These are phyloP conservation scores for Astraeus odoratus DNA, from an alignment of 768 basidiomycete genomes.

Conservation along the genomic window DNA sequence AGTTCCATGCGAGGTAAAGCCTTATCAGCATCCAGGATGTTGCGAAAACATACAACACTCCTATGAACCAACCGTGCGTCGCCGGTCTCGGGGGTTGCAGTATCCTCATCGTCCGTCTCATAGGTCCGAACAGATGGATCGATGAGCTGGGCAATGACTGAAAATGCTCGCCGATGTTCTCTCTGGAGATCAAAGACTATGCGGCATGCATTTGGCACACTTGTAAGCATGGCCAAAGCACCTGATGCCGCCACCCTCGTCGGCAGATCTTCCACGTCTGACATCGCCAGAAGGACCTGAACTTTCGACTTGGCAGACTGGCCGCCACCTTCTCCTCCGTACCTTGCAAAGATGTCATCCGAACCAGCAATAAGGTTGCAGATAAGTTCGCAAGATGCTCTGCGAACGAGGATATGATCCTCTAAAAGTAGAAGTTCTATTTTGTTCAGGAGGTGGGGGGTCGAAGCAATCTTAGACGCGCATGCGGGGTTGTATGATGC, in stretches of 20 bases:
- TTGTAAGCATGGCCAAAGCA: conserved; percentile 75
- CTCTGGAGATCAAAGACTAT: conserved; percentile 57
- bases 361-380: conserved; percentile 86
- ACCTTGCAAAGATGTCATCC: conserved; percentile 69
- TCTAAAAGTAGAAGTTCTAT: conserved; percentile 74
- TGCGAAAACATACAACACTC: conserved; percentile 67
- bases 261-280: conserved; percentile 76
- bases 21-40: conserved; percentile 48
- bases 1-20: conserved; percentile 34
- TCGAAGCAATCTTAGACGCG: conserved; percentile 58
- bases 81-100: conserved; percentile 22
- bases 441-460: conserved; percentile 53
- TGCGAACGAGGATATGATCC: conserved; percentile 72
- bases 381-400: conserved; percentile 85
- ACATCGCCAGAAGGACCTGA: conserved; percentile 76
- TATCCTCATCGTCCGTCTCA: conserved; percentile 30
- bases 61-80: conserved; percentile 70
- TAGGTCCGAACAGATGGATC: conserved; percentile 42
- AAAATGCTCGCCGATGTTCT: conserved; percentile 57
- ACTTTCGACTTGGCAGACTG: conserved; percentile 49
- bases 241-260: conserved; percentile 90
- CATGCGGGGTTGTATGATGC: conserved; percentile 67
- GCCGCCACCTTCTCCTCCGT: conserved; percentile 39
- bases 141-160: conserved; percentile 60
- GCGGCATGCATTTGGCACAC: conserved; percentile 51